Evolutionary conservation across 164 flowering plant species (phyloP).

Genomic region (Paratinospora sagittata): DNA sequence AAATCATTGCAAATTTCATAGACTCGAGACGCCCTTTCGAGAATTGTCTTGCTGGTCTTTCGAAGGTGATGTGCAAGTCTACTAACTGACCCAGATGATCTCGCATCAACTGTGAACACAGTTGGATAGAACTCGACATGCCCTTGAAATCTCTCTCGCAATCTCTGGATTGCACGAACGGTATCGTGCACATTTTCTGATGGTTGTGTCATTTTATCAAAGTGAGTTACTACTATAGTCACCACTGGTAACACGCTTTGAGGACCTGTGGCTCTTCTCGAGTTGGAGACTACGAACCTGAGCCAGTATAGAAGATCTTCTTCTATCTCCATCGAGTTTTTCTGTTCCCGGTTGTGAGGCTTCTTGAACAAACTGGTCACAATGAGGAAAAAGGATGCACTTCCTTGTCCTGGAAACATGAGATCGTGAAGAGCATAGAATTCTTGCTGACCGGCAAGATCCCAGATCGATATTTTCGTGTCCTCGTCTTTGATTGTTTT

Average conservation of each 20-base stretch:
- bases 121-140: constrained; percentile 76
- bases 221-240: constrained; percentile 76
- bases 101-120: constrained; percentile 88
- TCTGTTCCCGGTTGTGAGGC: constrained; percentile 66
- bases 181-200: constrained; percentile 45
- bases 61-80: constrained; percentile 66
- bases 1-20: constrained; percentile 80
- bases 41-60: constrained; percentile 62
- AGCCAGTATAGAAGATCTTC: constrained; percentile 91
- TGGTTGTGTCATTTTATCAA: constrained; percentile 58
- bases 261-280: constrained; percentile 52
- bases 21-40: constrained; percentile 70
- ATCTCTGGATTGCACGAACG: constrained; percentile 41
- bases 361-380: constrained; percentile 64
- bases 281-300: constrained; percentile 79
- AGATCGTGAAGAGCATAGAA: constrained; percentile 78
- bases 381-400: constrained; percentile 76
- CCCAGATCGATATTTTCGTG: constrained; percentile 85
- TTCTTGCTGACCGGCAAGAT: constrained; percentile 82
- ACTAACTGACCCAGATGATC: constrained; percentile 76
- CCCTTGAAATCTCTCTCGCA: constrained; percentile 66
- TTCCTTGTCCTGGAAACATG: constrained; percentile 92
- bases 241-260: constrained; percentile 84
- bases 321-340: constrained; percentile 56
- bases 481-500: constrained; percentile 70